Evolutionary conservation across 2,329 filamentous ascomycete genomes (phyloP).

Genomic region (Orbilia oligospora): DNA sequence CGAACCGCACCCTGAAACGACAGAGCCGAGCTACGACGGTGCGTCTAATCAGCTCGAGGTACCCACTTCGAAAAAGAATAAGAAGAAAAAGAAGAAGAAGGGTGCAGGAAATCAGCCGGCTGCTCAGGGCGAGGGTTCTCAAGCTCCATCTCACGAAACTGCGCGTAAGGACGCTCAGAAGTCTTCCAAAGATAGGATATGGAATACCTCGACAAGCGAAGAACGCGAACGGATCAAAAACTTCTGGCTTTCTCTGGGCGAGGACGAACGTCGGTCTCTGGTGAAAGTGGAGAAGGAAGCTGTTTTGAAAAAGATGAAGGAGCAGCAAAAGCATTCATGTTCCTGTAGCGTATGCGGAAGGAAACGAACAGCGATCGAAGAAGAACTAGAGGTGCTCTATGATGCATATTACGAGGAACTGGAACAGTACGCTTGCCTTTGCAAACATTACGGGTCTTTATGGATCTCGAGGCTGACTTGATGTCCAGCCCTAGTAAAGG

Average conservation of each 20-base stretch:
- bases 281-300: slow-evolving; percentile 99
- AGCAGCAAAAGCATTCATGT: slow-evolving; percentile 99
- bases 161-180: slow-evolving; percentile 61
- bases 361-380: slow-evolving; percentile 96
- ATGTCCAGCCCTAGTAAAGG: slow-evolving; percentile 77
- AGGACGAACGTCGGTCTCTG: slow-evolving; percentile 92
- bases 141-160: slow-evolving; percentile 44
- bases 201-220: slow-evolving; percentile 94
- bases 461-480: slow-evolving; percentile 58
- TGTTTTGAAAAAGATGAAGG: slow-evolving; percentile 99
- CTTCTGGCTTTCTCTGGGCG: slow-evolving; percentile 94
- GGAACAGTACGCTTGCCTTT: slow-evolving; percentile 92
- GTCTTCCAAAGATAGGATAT: slow-evolving; percentile 83
- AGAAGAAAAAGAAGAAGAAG: slow-evolving; percentile 73
- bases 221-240: slow-evolving; percentile 98
- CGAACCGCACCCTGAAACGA: slow-evolving; percentile 49
- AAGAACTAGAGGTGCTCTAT: slow-evolving; percentile 96
- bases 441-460: slow-evolving; percentile 11
- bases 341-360: slow-evolving; percentile 97
- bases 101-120: slow-evolving; percentile 63
- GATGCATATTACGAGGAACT: slow-evolving; percentile 99
- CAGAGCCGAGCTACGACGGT: slow-evolving; percentile 51
- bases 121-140: slow-evolving; percentile 34
- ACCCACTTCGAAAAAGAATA: slow-evolving; percentile 75
- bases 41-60: slow-evolving; percentile 43